Conservation (phyloP, 192 early-diverging fungal species). For the Rhizophagus clarus region DNA sequence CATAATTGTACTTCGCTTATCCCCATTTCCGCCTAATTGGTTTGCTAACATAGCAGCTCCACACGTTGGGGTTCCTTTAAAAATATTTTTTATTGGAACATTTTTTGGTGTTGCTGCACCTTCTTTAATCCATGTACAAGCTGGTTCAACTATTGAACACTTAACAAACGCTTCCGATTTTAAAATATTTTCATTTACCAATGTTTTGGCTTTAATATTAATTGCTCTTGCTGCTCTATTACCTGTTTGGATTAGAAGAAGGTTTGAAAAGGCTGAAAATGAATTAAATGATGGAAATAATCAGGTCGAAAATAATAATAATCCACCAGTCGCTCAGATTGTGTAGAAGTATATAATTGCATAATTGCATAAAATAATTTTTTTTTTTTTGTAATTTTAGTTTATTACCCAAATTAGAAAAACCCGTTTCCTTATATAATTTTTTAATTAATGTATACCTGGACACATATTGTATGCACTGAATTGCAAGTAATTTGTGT, state of each 20-base stretch:
- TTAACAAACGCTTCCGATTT: conserved; percentile 27
- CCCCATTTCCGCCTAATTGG: conserved; percentile 65
- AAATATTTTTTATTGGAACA: conserved; percentile 57
- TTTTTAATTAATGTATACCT: too few relatives aligned
- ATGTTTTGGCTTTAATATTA: conserved; percentile 19
- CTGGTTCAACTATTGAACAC: conserved; percentile 55
- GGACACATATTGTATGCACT: too few relatives aligned
- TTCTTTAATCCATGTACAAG: conserved; percentile 60
- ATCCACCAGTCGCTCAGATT: too few relatives aligned
- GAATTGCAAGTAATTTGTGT: too few relatives aligned
- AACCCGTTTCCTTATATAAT: too few relatives aligned
- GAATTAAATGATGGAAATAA: too few relatives aligned
- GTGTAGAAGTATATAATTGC: too few relatives aligned
- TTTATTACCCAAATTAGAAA: too few relatives aligned
- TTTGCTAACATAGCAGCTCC: conserved; percentile 58
- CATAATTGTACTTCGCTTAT: conserved; percentile 56
- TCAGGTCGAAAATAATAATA: too few relatives aligned
- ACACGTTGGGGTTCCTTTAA: conserved; percentile 55
- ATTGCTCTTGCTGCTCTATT: conserved; percentile 16
- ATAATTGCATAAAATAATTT: too few relatives aligned
- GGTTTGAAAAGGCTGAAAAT: too few relatives aligned
- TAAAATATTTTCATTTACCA: conserved; percentile 8
- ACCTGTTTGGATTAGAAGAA: conserved; percentile 16
- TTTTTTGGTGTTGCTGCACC: conserved; percentile 56
- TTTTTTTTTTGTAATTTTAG: too few relatives aligned